These are phyloP conservation scores for Tolypocladium capitatum DNA, from an alignment of 2,329 filamentous ascomycete genomes.

Conservation along the genomic window DNA sequence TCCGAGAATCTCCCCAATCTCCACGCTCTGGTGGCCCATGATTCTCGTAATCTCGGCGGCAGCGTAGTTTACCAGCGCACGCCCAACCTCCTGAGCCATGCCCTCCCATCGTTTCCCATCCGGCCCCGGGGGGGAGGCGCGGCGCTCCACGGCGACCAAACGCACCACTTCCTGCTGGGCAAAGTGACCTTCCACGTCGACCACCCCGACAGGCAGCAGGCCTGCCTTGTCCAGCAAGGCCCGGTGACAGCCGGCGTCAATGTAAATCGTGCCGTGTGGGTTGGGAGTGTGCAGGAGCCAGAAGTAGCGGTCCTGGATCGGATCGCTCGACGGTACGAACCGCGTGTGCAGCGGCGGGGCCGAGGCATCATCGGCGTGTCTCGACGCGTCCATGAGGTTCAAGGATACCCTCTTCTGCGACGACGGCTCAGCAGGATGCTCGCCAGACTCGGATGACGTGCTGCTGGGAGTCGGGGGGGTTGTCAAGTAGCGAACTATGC, in stretches of 20 bases:
- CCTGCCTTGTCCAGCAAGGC: conserved; percentile 76
- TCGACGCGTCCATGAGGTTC: conserved; percentile 16
- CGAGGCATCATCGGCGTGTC: conserved; percentile 10
- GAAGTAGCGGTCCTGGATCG: conserved; percentile 88
- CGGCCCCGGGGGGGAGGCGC: conserved; percentile 25
- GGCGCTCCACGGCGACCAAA: conserved; percentile 64
- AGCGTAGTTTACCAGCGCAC: conserved; percentile 89
- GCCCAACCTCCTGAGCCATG: conserved; percentile 59
- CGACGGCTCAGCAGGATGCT: conserved; percentile 21
- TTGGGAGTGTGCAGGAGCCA: conserved; percentile 90
- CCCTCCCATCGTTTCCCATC: conserved; percentile 36
- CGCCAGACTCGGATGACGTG: conserved; percentile 6
- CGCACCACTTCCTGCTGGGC: conserved; percentile 86
- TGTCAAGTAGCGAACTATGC: conserved; percentile 75
- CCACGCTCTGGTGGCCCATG: conserved; percentile 67
- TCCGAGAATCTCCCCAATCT: conserved; percentile 69
- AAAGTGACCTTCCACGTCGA: conserved; percentile 81
- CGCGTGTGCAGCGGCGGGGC: conserved; percentile 64
- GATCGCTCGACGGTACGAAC: conserved; percentile 72
- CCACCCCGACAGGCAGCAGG: conserved; percentile 77
- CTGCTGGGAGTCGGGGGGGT: conserved; percentile 6
- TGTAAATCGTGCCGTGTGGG: conserved; percentile 82
- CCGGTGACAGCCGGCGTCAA: conserved; percentile 76
- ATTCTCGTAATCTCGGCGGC: conserved; percentile 71
- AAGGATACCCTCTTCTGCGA: conserved; percentile 29